Evolutionary conservation across 306 rosid genomes (phyloP).

Genomic region (Pueraria montana): DNA sequence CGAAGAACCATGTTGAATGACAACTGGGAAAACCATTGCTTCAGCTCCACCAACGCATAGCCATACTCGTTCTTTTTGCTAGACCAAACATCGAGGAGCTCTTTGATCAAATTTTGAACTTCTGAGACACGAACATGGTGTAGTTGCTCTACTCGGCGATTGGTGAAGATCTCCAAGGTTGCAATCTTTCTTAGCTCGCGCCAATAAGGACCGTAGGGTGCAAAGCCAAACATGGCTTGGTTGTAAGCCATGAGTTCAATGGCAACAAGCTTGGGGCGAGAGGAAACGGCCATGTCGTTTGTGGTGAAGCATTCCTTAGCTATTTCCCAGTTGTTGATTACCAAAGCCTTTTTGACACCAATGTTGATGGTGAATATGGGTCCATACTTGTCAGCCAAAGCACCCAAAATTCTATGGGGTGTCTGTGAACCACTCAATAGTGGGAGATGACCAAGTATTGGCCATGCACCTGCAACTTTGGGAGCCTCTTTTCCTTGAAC

Average conservation of each 20-base stretch:
- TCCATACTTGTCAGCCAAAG: slow-evolving; percentile 48
- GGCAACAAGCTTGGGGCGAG: slow-evolving; percentile 30
- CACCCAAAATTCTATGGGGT: slow-evolving; percentile 38
- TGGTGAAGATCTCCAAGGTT: neutral
- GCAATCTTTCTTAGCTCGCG: slow-evolving; percentile 28
- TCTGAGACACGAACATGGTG: slow-evolving; percentile 3
- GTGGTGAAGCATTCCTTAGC: slow-evolving; percentile 57
- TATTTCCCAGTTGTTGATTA: slow-evolving; percentile 43
- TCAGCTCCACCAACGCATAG: slow-evolving; percentile 30
- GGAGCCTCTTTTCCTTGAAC: slow-evolving; percentile 8
- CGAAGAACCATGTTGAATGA: slow-evolving; percentile 12
- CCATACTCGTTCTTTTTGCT: neutral
- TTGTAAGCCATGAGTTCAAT: slow-evolving; percentile 7
- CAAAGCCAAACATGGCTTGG: neutral
- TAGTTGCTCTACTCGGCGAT: slow-evolving; percentile 7
- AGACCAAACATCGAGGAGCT: slow-evolving; percentile 1
- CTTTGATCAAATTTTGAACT: slow-evolving; percentile 1
- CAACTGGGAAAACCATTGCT: neutral
- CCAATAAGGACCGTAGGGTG: slow-evolving; percentile 51
- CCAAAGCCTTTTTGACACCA: slow-evolving; percentile 18
- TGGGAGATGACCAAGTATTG: slow-evolving; percentile 50
- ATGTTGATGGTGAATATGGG: slow-evolving; percentile 46
- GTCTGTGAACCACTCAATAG: slow-evolving; percentile 4
- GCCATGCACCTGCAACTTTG: slow-evolving; percentile 44
- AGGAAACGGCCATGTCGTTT: slow-evolving; percentile 34